phyloP scores from a whole-genome alignment of 2,329 filamentous ascomycete genomes.

The Lojkania enalia region DNA sequence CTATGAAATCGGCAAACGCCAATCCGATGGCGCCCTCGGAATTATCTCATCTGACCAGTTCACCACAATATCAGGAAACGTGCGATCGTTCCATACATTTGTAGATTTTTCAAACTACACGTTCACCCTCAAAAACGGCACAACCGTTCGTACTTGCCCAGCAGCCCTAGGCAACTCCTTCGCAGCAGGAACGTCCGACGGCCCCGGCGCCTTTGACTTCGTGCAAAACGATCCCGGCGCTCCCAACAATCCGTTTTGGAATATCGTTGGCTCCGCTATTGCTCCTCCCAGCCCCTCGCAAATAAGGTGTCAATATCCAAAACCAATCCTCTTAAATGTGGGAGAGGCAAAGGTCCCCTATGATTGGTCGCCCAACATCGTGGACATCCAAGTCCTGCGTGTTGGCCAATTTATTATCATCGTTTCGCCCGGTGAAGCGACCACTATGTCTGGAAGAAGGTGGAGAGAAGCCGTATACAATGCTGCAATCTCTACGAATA shows the following conservation, averaged over 20 bases:
- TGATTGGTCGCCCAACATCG: slow-evolving; percentile 86
- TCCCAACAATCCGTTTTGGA: slow-evolving; percentile 82
- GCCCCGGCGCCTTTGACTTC: slow-evolving; percentile 90
- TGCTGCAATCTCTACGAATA: slow-evolving; percentile 23
- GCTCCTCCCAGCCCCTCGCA: slow-evolving; percentile 72
- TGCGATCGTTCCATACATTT: slow-evolving; percentile 84
- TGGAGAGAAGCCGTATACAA: slow-evolving; percentile 64
- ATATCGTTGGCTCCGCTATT: slow-evolving; percentile 71
- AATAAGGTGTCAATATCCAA: slow-evolving; percentile 73
- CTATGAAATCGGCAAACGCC: slow-evolving; percentile 75
- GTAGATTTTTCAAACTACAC: slow-evolving; percentile 77
- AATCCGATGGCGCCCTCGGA: slow-evolving; percentile 63
- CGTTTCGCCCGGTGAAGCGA: slow-evolving; percentile 83
- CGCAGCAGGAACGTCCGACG: slow-evolving; percentile 88
- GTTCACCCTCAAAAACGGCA: slow-evolving; percentile 75
- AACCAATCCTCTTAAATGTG: slow-evolving; percentile 86
- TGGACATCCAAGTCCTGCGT: slow-evolving; percentile 83
- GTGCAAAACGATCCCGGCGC: slow-evolving; percentile 79
- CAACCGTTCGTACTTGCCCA: slow-evolving; percentile 73
- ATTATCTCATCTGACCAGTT: slow-evolving; percentile 58
- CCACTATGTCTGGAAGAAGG: slow-evolving; percentile 86
- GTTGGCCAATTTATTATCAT: slow-evolving; percentile 85
- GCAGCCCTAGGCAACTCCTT: slow-evolving; percentile 91
- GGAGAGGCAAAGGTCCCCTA: slow-evolving; percentile 80
- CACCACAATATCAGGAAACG: slow-evolving; percentile 62